Evolutionary conservation across 2,329 filamentous ascomycete genomes (phyloP).

Genomic region (Botrytis byssoidea): DNA sequence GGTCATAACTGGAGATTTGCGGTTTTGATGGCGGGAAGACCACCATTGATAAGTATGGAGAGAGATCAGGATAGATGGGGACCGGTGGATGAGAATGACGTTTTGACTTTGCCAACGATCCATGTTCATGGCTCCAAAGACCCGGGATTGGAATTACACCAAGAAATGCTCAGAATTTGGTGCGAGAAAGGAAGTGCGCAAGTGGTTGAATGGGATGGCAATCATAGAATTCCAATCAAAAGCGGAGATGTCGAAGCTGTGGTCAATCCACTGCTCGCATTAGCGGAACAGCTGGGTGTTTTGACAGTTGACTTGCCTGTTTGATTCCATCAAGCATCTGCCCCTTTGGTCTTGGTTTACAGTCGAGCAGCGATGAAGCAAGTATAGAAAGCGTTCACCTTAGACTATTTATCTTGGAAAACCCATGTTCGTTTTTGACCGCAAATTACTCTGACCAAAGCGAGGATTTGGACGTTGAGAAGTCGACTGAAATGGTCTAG

Average conservation of each 20-base stretch:
- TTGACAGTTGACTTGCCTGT: conserved; percentile 7
- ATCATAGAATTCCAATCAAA: conserved; percentile 70
- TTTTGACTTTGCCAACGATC: conserved; percentile 56
- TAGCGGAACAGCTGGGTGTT: conserved; percentile 15
- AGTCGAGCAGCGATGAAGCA: not conserved
- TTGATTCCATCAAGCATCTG: not conserved
- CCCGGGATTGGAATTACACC: conserved; percentile 58
- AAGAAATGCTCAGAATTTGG: conserved; percentile 56
- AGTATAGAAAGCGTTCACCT: not conserved
- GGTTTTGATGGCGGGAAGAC: conserved; percentile 60
- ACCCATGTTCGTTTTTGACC: not conserved
- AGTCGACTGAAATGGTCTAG: not conserved
- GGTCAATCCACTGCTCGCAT: conserved; percentile 45
- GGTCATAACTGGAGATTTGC: conserved; percentile 53
- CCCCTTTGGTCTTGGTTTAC: not conserved
- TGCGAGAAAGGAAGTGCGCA: conserved; percentile 53
- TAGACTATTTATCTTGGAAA: not conserved
- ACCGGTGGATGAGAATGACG: conserved; percentile 42
- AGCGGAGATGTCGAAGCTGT: conserved; percentile 60
- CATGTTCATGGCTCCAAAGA: conserved; percentile 67
- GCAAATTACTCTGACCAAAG: not conserved
- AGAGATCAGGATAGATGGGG: conserved; percentile 34
- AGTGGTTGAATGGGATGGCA: conserved; percentile 71
- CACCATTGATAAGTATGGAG: conserved; percentile 54
- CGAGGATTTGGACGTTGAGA: not conserved